A percentile compares a stretch with the other conserved stretches of the same genome.
Evolutionary conservation across 192 early-diverging fungal genomes (phyloP).

Genomic region (Entophlyctis luteolus): DNA sequence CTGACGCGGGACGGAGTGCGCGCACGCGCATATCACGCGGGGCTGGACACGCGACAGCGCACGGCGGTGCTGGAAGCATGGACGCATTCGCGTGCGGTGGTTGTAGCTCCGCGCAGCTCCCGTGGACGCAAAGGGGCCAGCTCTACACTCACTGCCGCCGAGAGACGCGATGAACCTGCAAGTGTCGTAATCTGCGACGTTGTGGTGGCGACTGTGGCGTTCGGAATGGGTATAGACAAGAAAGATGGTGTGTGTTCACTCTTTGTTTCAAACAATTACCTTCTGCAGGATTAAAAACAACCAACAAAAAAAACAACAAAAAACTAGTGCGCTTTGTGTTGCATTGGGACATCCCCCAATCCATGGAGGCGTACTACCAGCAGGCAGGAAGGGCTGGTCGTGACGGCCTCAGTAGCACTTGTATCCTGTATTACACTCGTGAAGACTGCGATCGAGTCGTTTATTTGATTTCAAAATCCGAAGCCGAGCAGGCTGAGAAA

Average conservation of each 20-base stretch:
- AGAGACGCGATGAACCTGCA: neutral
- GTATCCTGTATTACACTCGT: slow-evolving; percentile 45
- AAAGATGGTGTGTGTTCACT: slow-evolving; percentile 42
- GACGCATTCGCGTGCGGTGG: slow-evolving; percentile 20
- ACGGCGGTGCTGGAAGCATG: slow-evolving; percentile 29
- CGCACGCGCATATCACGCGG: slow-evolving; percentile 46
- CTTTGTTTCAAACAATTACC: neutral
- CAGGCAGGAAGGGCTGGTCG: slow-evolving; percentile 52
- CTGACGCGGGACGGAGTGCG: slow-evolving; percentile 31
- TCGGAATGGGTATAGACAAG: slow-evolving; percentile 98
- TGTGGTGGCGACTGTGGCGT: slow-evolving; percentile 47
- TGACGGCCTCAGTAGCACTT: slow-evolving; percentile 38
- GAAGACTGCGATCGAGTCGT: slow-evolving; percentile 38
- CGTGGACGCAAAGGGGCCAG: neutral
- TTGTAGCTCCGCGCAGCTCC: neutral
- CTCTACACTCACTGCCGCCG: neutral
- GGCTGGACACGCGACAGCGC: slow-evolving; percentile 22
- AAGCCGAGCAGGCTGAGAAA: neutral
- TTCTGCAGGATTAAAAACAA: no score
- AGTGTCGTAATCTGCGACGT: slow-evolving; percentile 33
- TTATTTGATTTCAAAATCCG: slow-evolving; percentile 31
- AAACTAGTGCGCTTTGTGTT: slow-evolving; percentile 83
- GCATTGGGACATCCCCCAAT: slow-evolving; percentile 83
- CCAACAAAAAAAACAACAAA: no score
- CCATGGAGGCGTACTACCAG: slow-evolving; percentile 86